Evolutionary conservation across 257 asterid species (phyloP), one percentile per base, ranked within the genome.

Genomic region (Ballota nigra): DNA sequence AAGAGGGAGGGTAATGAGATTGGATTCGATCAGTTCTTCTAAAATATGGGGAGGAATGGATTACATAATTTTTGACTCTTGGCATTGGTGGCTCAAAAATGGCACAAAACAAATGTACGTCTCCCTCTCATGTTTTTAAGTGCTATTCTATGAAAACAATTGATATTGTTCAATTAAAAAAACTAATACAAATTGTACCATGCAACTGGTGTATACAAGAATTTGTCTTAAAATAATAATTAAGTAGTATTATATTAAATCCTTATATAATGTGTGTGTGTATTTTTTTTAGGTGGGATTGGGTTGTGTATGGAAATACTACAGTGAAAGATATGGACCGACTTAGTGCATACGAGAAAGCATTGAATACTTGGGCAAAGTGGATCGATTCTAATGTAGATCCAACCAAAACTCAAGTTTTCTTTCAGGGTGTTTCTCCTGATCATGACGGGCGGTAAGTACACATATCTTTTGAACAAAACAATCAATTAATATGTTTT

Each of bases 361-460:
- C 92, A 15, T 53, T 86, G 18, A 71, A 59, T 40, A 86, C 90
- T 7, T 80, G 89, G 90, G 86, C 88, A 0, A 72, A 68, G 16
- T 86, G 95, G 90, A 76, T 86, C 1, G 92, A 88, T 38, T 22
- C 80, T 0, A 70, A 80, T 60, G 77, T 83, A 0, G 71, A 81
- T 64, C 43, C 87, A 1, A 57, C 69, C 9, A 83, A 80, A 60
- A 78, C 79, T 18, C 79, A 70, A 72, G 71, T 88, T 8, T 82
- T 88, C 57, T 88, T 88, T 29, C 90, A 86, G 22, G 92, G 90
- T 3, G 76, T 88, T 69, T 86, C 95, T 49, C 92, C 95, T 2
- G 86, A 84, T 70, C 95, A 88, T 59, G 64, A 19, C 43, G 33
- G 79, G n/a, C n/a, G n/a, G 86, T 78, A 77, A 19, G 10, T 34